Evolutionary conservation across 78 protist species (phyloP).

Genomic region (Dictyostelium citrinum): DNA sequence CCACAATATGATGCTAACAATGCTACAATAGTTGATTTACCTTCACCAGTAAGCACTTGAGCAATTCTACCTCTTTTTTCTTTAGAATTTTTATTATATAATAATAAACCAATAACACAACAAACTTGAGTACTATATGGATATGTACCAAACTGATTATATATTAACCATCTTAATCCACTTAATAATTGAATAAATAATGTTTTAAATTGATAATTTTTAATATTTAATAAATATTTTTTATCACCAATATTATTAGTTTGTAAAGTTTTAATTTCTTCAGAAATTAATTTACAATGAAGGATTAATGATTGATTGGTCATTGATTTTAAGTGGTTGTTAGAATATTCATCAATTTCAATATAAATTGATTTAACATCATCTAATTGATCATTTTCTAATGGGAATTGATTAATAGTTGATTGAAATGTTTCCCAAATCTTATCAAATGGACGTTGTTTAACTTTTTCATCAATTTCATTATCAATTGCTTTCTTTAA

Average conservation of each 20-base stretch:
- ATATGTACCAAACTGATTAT: neutral
- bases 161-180: slow-evolving; percentile 4
- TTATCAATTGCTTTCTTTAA: neutral
- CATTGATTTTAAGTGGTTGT: neutral
- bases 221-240: neutral
- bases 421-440: neutral
- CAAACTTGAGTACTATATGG: slow-evolving; percentile 30
- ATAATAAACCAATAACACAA: slow-evolving; percentile 5
- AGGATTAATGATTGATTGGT: neutral
- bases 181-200: neutral
- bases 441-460: neutral
- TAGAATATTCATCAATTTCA: neutral
- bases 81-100: neutral
- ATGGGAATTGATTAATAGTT: slow-evolving; percentile 10
- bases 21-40: slow-evolving; percentile 7
- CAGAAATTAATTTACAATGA: neutral
- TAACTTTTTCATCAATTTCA: slow-evolving; percentile 1
- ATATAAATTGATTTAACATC: neutral
- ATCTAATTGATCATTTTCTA: neutral
- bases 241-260: neutral
- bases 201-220: neutral
- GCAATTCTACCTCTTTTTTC: neutral
- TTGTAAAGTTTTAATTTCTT: neutral
- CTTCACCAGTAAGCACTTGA: slow-evolving; percentile 20
- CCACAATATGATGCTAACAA: neutral